phyloP scores from a whole-genome alignment of 176 grass and related monocot genomes.

The Dactylis glomerata region DNA sequence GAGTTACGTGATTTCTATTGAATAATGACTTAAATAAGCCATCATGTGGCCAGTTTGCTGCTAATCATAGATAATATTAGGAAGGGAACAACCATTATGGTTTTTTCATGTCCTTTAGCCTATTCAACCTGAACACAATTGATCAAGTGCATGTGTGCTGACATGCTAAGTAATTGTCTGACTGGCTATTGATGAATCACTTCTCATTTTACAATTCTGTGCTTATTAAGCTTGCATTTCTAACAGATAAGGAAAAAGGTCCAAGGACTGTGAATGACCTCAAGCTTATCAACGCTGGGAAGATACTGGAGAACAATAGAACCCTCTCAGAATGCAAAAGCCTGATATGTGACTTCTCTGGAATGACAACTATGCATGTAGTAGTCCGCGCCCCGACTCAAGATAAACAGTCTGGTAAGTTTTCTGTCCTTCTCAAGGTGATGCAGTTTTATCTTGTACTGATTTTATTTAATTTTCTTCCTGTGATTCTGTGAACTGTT shows the following conservation, averaged over 20 bases:
- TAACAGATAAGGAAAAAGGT: constrained; percentile 60
- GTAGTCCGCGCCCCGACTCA: constrained; percentile 43
- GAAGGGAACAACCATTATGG: not conserved
- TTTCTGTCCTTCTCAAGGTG: not conserved
- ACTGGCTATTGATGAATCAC: not conserved
- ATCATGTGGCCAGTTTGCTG: not conserved
- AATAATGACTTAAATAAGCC: not conserved
- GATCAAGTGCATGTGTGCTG: not conserved
- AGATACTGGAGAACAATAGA: constrained; percentile 70
- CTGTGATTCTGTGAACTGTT: constrained; percentile 20
- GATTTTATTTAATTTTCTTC: not conserved
- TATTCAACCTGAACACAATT: not conserved
- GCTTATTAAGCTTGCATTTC: constrained; percentile 15
- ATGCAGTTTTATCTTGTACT: not conserved
- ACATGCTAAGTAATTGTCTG: not conserved
- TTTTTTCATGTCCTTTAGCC: not conserved
- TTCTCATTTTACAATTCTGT: not conserved
- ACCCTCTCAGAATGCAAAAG: constrained; percentile 67
- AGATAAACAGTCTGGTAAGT: constrained; percentile 48
- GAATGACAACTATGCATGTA: constrained; percentile 64
- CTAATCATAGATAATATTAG: not conserved
- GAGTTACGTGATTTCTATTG: not conserved
- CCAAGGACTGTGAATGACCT: constrained; percentile 58
- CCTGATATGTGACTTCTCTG: constrained; percentile 55
- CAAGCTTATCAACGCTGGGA: constrained; percentile 69